Percentiles rank a stretch among this genome's conserved stretches.
phyloP scores from a whole-genome alignment of 768 basidiomycete genomes.

The Hypholoma fasciculare region DNA sequence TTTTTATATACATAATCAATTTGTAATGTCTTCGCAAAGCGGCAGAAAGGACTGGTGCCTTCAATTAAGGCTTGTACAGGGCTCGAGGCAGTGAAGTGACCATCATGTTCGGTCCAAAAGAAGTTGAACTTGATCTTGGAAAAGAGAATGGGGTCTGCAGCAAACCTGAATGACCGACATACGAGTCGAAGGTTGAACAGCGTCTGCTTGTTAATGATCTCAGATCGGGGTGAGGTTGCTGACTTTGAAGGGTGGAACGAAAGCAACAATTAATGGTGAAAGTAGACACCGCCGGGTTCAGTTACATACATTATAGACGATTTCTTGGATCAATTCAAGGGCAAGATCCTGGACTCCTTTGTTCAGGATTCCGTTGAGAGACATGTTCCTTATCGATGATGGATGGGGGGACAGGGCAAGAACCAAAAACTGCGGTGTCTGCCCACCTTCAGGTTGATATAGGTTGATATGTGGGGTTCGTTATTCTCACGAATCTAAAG shows the following conservation, averaged over 20 bases:
- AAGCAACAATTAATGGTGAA: background rate
- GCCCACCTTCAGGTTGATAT: too few species aligned
- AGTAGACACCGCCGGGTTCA: background rate
- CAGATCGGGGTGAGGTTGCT: background rate
- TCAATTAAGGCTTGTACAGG: background rate
- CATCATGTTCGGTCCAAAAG: background rate
- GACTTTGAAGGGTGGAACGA: background rate
- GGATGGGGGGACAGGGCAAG: background rate
- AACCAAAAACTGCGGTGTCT: too few species aligned
- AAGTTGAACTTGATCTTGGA: slow-evolving; percentile 8
- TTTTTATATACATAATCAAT: background rate
- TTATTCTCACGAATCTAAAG: too few species aligned
- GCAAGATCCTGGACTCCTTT: slow-evolving; percentile 7
- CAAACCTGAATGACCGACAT: slow-evolving; percentile 4
- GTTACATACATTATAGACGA: slow-evolving; percentile 5
- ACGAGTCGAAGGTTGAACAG: slow-evolving; percentile 1
- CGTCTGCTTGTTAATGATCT: background rate
- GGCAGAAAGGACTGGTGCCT: background rate
- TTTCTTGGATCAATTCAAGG: slow-evolving; percentile 10
- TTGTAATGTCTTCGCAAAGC: background rate
- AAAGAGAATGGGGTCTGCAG: slow-evolving; percentile 7
- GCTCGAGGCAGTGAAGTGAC: background rate
- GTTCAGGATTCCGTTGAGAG: background rate
- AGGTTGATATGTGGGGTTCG: too few species aligned
- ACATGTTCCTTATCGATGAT: background rate